Percentiles rank a stretch among this genome's conserved stretches.
Conservation (phyloP, 495 filamentous ascomycete genomes). For the Cercophora samala region DNA sequence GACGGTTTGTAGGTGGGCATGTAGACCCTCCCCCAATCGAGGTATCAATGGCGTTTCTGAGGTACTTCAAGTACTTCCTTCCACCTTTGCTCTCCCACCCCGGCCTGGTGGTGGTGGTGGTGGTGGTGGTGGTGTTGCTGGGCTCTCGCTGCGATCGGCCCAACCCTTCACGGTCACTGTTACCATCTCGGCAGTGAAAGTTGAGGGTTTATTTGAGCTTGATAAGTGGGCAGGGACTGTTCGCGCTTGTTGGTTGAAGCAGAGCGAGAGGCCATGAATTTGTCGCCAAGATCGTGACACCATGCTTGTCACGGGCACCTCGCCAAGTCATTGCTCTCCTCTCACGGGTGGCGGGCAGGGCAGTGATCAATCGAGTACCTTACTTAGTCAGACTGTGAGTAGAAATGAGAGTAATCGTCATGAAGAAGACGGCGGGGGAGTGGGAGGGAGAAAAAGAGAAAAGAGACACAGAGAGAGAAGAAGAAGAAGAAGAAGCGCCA, state of each 20-base stretch:
- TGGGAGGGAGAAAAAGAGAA: too few species aligned
- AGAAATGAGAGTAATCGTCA: too few species aligned
- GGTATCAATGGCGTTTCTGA: slow-evolving; percentile 9
- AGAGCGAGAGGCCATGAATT: not conserved
- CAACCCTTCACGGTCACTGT: not conserved
- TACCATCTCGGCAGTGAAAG: not conserved
- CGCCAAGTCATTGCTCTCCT: not conserved
- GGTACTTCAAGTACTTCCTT: slow-evolving; percentile 8
- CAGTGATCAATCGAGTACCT: too few species aligned
- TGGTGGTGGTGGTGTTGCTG: too few species aligned
- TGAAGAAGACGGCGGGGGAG: too few species aligned
- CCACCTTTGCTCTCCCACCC: not conserved
- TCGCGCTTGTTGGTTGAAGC: not conserved
- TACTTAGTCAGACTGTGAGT: too few species aligned
- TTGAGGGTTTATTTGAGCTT: not conserved
- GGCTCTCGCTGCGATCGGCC: slow-evolving; percentile 3
- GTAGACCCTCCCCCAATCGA: slow-evolving; percentile 16
- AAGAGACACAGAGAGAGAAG: not conserved
- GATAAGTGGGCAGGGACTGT: not conserved
- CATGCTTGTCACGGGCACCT: not conserved
- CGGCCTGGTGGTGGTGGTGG: too few species aligned
- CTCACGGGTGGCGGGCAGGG: too few species aligned
- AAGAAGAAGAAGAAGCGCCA: not conserved
- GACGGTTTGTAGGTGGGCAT: not conserved
- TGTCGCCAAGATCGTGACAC: not conserved